These are phyloP conservation scores for Posidonia australis DNA, from an alignment of 106 monocot species.

Conservation along the genomic window DNA sequence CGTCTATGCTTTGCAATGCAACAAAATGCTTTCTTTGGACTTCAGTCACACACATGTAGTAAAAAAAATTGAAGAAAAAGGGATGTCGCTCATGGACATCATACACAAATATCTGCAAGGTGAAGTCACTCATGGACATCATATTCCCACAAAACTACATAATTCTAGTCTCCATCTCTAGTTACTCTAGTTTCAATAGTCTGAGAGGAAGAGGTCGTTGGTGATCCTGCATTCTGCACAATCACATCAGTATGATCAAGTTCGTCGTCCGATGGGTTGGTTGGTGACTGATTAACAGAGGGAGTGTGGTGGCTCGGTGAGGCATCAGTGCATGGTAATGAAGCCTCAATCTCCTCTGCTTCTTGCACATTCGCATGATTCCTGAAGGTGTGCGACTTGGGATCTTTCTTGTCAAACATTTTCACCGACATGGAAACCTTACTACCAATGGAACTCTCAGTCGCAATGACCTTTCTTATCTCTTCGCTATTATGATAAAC, in stretches of 20 bases:
- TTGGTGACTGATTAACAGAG: not conserved
- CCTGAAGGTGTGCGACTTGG: conserved; percentile 2
- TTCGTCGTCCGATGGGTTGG: not conserved
- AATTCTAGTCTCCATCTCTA: too few relatives aligned
- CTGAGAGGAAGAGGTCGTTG: not conserved
- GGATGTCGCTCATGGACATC: too few relatives aligned
- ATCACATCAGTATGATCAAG: not conserved
- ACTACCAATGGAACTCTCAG: not conserved
- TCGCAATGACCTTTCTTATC: not conserved
- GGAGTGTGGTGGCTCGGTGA: not conserved
- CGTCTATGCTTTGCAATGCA: too few relatives aligned
- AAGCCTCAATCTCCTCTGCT: not conserved
- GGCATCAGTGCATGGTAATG: not conserved
- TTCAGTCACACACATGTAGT: too few relatives aligned
- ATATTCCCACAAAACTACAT: too few relatives aligned
- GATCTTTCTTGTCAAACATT: conserved; percentile 8
- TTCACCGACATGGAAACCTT: not conserved
- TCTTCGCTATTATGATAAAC: conserved; percentile 2
- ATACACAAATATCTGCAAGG: too few relatives aligned
- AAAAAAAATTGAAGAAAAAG: too few relatives aligned
- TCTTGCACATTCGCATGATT: not conserved
- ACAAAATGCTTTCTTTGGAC: too few relatives aligned
- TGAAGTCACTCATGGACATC: too few relatives aligned
- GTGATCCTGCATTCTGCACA: not conserved
- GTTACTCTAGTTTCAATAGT: not conserved